Base-by-base conservation (phyloP, 2,329 filamentous ascomycete species). In the Exophiala phaeomuriformis region DNA sequence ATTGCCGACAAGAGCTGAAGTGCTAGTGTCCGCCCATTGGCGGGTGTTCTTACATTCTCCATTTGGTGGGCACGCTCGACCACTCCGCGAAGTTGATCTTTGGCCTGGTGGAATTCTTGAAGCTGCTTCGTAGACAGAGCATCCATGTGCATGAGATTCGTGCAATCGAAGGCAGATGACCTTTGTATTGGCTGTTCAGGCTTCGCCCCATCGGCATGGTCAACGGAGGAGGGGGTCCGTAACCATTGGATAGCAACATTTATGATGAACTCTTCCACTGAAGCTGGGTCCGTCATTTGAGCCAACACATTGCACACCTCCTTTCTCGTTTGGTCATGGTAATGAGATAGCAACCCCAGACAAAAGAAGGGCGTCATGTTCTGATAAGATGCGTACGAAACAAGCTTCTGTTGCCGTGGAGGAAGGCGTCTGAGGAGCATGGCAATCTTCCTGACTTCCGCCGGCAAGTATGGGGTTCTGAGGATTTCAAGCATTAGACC, bases 331-430 rank as follows among this genome's bases (percentile, higher is more conserved):
- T 89, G 89, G 0, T 90, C 81, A 60, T 96, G 77, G 61, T 86
- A 88, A 46, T 95, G 83, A 0, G 90, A 93, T 55, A 97, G 77
- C 69, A 96, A 79, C 46, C 93, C 93, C 63, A 96, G 95, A 63
- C 89, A 83, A 64, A 90, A 97, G 0, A 81, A 78, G 0, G 90
- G 87, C 31, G 97, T 78, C 4, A 89, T 82, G 63, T 80, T 77
- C 54, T 80, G 76, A 59, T 94, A 72, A 81, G 85, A 87, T 1
- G 79, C 79, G 36, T 80, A 76, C 1, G 79, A 72, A 39, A 75
- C 72, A 6, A 84, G 66, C 28, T 78, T 74, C 4, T 78, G 71
- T 66, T 93, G 95, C 19, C 76, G 67, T 10, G 77, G 71, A 1
- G 78, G 84, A 41, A 96, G 77, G 64, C 88, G 90, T 44, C 91